Conservation (phyloP, 768 basidiomycete genomes). For the Melanogaster broomeanus region DNA sequence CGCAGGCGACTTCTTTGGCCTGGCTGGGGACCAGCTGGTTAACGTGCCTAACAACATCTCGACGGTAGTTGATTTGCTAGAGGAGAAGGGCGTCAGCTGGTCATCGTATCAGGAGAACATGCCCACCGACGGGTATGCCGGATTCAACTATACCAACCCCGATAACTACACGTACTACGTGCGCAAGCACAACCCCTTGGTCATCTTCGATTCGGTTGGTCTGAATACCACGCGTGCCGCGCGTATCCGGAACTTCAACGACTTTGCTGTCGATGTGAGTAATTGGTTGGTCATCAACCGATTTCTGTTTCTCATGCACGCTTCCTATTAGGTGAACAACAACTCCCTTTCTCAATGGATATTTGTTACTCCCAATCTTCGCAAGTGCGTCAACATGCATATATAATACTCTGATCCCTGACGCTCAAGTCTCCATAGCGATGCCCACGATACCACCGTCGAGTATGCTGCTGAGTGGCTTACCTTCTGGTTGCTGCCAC, state of each 20-base stretch:
- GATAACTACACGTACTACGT: conserved; percentile 50
- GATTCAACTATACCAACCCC: conserved; percentile 35
- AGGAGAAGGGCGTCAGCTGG: conserved; percentile 59
- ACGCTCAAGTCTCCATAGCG: conserved; percentile 36
- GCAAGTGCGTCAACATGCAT: conserved; percentile 17
- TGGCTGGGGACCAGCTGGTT: conserved; percentile 39
- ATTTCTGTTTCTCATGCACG: not conserved
- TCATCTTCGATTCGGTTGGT: conserved; percentile 53
- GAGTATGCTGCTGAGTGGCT: conserved; percentile 50
- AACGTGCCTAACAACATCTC: conserved; percentile 49
- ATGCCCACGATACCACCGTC: conserved; percentile 61
- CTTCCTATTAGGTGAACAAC: conserved; percentile 28
- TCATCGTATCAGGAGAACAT: conserved; percentile 61
- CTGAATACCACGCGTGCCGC: conserved; percentile 39
- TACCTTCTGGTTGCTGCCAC: conserved; percentile 49
- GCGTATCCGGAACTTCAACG: conserved; percentile 60
- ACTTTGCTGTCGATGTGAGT: conserved; percentile 55
- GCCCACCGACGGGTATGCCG: conserved; percentile 49
- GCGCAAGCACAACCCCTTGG: conserved; percentile 58
- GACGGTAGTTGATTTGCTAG: conserved; percentile 60
- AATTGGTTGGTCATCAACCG: not conserved
- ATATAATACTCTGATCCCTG: not conserved
- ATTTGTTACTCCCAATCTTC: conserved; percentile 63
- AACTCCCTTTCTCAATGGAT: conserved; percentile 57
- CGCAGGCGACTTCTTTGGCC: conserved; percentile 59